Percentiles rank a stretch among this genome's conserved stretches.
Conservation (phyloP, 2,329 filamentous ascomycete species). For the Aspergillus aculeatinus region DNA sequence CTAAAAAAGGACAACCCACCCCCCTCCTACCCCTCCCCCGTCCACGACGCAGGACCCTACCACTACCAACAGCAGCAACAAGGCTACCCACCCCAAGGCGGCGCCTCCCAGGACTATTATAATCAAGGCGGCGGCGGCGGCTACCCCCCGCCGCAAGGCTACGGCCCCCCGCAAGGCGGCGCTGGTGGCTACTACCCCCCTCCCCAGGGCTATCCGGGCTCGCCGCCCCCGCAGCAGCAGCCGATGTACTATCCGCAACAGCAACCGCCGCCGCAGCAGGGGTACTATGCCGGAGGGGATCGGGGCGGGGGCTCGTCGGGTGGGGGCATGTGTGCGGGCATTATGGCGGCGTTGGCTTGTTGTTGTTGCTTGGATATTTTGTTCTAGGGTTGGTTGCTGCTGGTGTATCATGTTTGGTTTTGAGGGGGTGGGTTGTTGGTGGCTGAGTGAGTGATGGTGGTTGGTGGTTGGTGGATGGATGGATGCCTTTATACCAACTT, state of each 20-base stretch:
- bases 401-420: no score
- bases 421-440: no score
- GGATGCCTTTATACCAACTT: not conserved
- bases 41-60: slow-evolving; percentile 35
- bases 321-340: slow-evolving; percentile 48
- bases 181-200: slow-evolving; percentile 14
- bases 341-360: slow-evolving; percentile 49
- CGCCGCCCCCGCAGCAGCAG: slow-evolving; percentile 28
- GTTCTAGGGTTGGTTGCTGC: no score
- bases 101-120: slow-evolving; percentile 37
- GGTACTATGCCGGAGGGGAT: slow-evolving; percentile 37
- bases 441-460: no score
- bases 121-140: slow-evolving; percentile 28
- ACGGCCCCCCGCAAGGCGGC: slow-evolving; percentile 31
- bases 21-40: slow-evolving; percentile 38
- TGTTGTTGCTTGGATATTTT: slow-evolving; percentile 53
- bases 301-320: slow-evolving; percentile 29
- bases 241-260: slow-evolving; percentile 42
- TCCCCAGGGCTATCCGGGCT: slow-evolving; percentile 25
- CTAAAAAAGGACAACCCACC: slow-evolving; percentile 35
- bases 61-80: slow-evolving; percentile 16
- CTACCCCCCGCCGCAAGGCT: slow-evolving; percentile 24
- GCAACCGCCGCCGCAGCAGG: slow-evolving; percentile 38
- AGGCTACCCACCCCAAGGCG: slow-evolving; percentile 26
- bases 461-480: no score